A percentile compares a stretch with the other conserved stretches of the same genome.
phyloP scores from a whole-genome alignment of 257 asterid genomes.

The Handroanthus guayacan region DNA sequence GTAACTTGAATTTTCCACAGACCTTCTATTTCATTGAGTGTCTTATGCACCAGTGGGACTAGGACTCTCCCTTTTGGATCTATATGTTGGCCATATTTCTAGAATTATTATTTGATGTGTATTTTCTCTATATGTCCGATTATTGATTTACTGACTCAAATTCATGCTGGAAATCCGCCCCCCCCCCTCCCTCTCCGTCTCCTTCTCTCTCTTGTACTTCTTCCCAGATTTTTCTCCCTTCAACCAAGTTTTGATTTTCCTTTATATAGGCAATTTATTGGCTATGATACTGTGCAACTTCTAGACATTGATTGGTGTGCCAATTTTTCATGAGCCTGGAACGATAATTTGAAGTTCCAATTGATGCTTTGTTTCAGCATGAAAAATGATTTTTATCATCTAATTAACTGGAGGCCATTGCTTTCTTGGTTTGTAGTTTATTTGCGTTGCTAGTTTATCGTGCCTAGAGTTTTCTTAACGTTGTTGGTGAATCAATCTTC shows the following conservation, averaged over 20 bases:
- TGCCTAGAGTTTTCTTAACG: constrained; percentile 31
- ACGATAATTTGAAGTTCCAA: constrained; percentile 5
- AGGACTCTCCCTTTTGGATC: not conserved
- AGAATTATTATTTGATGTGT: not conserved
- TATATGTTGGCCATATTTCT: not conserved
- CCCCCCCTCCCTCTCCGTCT: no score
- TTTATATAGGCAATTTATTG: not conserved
- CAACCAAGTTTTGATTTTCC: not conserved
- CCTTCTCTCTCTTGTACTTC: not conserved
- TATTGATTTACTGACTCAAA: not conserved
- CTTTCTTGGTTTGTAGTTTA: constrained; percentile 11
- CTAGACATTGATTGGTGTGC: constrained; percentile 13
- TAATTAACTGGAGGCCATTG: not conserved
- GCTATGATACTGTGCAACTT: constrained; percentile 1
- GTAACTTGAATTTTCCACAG: not conserved
- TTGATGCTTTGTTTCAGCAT: not conserved
- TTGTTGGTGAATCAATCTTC: constrained; percentile 24
- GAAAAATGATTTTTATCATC: not conserved
- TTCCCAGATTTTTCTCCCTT: not conserved
- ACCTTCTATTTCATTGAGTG: not conserved
- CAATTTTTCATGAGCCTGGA: constrained; percentile 20
- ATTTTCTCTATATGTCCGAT: not conserved
- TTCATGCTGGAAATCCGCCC: not conserved
- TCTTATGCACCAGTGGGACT: not conserved
- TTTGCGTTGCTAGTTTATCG: constrained; percentile 32